These are phyloP conservation scores for Fusarium sp. DNA, from an alignment of 2,329 filamentous ascomycete species.

Conservation along the genomic window DNA sequence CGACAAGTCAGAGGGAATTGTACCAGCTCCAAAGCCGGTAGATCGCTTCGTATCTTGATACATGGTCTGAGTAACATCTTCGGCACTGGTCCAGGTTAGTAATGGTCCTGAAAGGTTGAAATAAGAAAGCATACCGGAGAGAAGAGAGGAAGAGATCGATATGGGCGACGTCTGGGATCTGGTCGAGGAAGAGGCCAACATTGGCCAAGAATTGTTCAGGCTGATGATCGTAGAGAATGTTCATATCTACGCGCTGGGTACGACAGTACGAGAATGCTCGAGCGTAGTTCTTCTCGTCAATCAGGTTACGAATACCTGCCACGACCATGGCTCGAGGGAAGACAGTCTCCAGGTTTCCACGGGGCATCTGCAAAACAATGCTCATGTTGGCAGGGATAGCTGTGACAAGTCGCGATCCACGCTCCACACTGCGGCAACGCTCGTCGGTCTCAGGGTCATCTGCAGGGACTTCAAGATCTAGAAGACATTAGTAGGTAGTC, in stretches of 20 bases:
- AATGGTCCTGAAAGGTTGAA: not conserved
- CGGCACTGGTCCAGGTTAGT: constrained; percentile 68
- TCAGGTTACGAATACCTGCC: constrained; percentile 84
- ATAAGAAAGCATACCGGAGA: constrained; percentile 67
- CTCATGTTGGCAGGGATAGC: constrained; percentile 90
- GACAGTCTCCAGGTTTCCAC: constrained; percentile 95
- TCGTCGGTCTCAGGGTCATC: constrained; percentile 95
- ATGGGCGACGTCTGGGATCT: constrained; percentile 83
- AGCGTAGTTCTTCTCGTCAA: constrained; percentile 83
- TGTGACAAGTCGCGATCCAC: constrained; percentile 86
- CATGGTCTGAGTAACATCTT: constrained; percentile 93
- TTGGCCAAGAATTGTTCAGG: constrained; percentile 85
- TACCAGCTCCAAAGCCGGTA: constrained; percentile 28
- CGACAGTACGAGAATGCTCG: constrained; percentile 89
- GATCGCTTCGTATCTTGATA: constrained; percentile 83
- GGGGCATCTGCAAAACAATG: constrained; percentile 91
- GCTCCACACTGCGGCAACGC: constrained; percentile 89
- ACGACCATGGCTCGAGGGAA: constrained; percentile 93
- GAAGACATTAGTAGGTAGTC: constrained; percentile 36
- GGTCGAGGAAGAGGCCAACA: constrained; percentile 81
- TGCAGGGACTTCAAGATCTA: constrained; percentile 82
- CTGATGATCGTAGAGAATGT: constrained; percentile 94
- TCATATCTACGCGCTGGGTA: constrained; percentile 96
- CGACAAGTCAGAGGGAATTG: constrained; percentile 19
- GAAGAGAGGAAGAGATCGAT: constrained; percentile 94